Conservation (phyloP, 441 rosid species). For the Raphanus hybrid region DNA sequence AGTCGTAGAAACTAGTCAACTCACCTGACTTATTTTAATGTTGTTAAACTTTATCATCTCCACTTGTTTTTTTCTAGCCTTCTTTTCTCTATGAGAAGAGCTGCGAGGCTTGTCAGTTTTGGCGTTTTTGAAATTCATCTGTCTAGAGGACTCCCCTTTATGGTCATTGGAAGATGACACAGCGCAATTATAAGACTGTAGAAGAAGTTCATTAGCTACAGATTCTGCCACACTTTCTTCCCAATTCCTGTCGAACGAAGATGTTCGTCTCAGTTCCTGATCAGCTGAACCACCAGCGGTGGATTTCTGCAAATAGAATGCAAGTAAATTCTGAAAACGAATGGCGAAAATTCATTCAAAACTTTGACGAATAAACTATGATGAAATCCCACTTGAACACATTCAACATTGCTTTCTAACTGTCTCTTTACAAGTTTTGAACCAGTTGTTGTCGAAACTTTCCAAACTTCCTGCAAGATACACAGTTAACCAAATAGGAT, state of each 20-base stretch:
- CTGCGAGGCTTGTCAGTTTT: constrained; percentile 73
- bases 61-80: constrained; percentile 66
- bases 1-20: constrained; percentile 17
- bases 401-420: constrained; percentile 46
- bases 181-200: too few relatives aligned
- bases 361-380: constrained; percentile 20
- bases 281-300: constrained; percentile 48
- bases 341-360: background rate
- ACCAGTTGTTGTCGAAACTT: constrained; percentile 91
- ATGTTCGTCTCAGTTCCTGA: constrained; percentile 67
- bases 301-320: constrained; percentile 49
- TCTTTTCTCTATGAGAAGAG: constrained; percentile 83
- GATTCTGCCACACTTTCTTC: constrained; percentile 92
- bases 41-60: constrained; percentile 85
- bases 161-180: constrained; percentile 69
- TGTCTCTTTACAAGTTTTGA: constrained; percentile 90
- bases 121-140: constrained; percentile 61
- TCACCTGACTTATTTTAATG: constrained; percentile 92
- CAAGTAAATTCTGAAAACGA: constrained; percentile 10
- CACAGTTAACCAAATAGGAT: constrained; percentile 31
- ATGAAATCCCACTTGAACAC: constrained; percentile 51
- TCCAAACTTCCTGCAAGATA: constrained; percentile 89
- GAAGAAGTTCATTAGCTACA: too few relatives aligned
- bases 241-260: constrained; percentile 83
- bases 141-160: constrained; percentile 75